A percentile compares a stretch with the other conserved stretches of the same genome.
These are phyloP conservation scores for Debaryomyces udenii DNA, from an alignment of 1,139 yeast species.

Conservation along the genomic window DNA sequence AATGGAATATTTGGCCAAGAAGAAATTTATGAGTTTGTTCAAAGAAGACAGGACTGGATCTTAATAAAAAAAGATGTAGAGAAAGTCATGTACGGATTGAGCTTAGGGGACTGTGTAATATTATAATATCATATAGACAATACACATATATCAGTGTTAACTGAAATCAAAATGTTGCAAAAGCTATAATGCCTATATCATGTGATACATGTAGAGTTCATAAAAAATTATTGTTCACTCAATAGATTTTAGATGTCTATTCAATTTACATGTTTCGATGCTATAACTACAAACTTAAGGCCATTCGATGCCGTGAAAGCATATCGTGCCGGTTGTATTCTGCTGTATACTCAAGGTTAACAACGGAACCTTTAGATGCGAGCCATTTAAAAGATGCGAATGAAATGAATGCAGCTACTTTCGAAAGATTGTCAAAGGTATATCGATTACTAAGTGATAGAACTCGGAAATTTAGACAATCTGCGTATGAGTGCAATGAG, in stretches of 20 bases:
- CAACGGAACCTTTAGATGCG: neutral
- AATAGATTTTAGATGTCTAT: neutral
- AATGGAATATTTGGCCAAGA: constrained; percentile 91
- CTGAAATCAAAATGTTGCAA: neutral
- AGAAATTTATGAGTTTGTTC: constrained; percentile 90
- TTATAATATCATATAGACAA: constrained; percentile 1
- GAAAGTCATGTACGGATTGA: constrained; percentile 92
- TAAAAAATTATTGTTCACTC: neutral
- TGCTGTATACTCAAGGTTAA: neutral
- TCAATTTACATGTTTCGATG: constrained; percentile 6
- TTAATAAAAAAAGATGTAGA: constrained; percentile 78
- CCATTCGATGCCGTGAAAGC: neutral
- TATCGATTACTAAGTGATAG: constrained; percentile 17
- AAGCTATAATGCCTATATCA: neutral
- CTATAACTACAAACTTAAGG: neutral
- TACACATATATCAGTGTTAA: too few species aligned
- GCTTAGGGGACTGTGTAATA: constrained; percentile 61
- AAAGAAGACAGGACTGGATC: constrained; percentile 85
- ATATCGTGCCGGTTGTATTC: neutral
- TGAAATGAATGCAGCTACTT: constrained; percentile 11
- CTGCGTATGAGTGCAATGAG: constrained; percentile 20
- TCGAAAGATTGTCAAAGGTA: constrained; percentile 21
- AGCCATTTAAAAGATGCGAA: constrained; percentile 6
- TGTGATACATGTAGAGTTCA: neutral
- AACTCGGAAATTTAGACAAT: constrained; percentile 17